These are phyloP conservation scores for Yamadazyma ubonensis DNA, from an alignment of 805 yeast genomes.

Conservation along the genomic window DNA sequence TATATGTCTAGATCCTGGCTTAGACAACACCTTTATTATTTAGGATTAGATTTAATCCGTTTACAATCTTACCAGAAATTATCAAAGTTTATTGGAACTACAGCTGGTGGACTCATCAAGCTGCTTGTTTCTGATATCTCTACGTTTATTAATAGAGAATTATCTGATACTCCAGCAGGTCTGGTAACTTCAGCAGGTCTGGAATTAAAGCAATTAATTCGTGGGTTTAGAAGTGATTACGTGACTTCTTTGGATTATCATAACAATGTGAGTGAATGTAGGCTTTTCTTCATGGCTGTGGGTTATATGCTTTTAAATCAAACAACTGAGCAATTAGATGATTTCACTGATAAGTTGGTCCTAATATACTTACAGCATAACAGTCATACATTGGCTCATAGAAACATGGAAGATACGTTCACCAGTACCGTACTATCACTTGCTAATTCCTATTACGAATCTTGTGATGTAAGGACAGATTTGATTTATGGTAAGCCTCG, in stretches of 20 bases:
- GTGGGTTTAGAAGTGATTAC: conserved; percentile 5
- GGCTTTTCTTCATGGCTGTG: conserved; percentile 16
- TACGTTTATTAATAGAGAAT: conserved; percentile 30
- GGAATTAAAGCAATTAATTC: conserved; percentile 23
- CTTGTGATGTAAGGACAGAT: conserved; percentile 23
- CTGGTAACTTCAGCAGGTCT: conserved; percentile 14
- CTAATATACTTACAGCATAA: conserved; percentile 27
- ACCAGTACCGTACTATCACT: conserved; percentile 14
- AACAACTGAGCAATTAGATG: conserved; percentile 20
- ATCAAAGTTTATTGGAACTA: conserved; percentile 23
- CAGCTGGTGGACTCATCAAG: conserved; percentile 35
- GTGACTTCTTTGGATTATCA: conserved; percentile 2
- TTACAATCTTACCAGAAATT: conserved; percentile 34
- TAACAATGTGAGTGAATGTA: conserved; percentile 13
- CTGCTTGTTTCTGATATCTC: conserved; percentile 33
- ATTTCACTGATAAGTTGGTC: conserved; percentile 29
- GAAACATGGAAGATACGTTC: conserved; percentile 13
- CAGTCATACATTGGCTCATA: conserved; percentile 8
- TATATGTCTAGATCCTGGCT: conserved; percentile 24
- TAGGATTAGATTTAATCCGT: conserved; percentile 35
- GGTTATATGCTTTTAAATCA: conserved; percentile 19
- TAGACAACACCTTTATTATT: conserved; percentile 30
- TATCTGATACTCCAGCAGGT: conserved; percentile 17
- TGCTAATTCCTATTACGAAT: conserved; percentile 23
- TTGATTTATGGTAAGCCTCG: conserved; percentile 21